These are phyloP conservation scores for Tilletia horrida DNA, from an alignment of 1,284 basidiomycete genomes.

Conservation along the genomic window DNA sequence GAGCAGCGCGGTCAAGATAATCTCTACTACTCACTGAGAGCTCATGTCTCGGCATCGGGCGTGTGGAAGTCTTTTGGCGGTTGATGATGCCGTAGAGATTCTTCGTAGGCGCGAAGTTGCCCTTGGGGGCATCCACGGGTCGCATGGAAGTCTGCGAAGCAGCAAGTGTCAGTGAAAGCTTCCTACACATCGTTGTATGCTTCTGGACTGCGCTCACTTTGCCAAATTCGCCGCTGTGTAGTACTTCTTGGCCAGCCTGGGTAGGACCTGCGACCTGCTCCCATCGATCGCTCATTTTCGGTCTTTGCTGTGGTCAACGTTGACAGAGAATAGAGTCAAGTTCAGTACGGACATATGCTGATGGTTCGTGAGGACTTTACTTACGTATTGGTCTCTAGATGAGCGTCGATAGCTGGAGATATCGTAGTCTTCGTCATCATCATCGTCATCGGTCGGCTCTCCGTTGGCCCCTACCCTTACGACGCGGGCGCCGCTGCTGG, in stretches of 20 bases:
- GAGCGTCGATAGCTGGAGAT: too few relatives aligned
- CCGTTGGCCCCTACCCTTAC: not conserved
- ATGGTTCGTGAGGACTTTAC: too few relatives aligned
- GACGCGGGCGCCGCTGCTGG: not conserved
- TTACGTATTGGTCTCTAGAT: too few relatives aligned
- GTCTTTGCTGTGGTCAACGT: not conserved
- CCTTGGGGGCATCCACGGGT: conserved; percentile 27
- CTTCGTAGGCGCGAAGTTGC: conserved; percentile 29
- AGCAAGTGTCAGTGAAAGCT: not conserved
- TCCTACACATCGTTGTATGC: not conserved
- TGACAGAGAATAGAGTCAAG: too few relatives aligned
- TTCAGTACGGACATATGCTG: too few relatives aligned
- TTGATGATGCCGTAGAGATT: conserved; percentile 32
- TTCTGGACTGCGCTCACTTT: conserved; percentile 47
- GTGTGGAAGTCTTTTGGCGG: conserved; percentile 32
- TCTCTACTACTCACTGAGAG: conserved; percentile 34
- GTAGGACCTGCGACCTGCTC: conserved; percentile 63
- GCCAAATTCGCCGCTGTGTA: conserved; percentile 82
- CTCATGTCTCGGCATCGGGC: conserved; percentile 56
- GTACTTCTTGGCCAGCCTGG: conserved; percentile 67
- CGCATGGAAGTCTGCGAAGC: conserved; percentile 22
- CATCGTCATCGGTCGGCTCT: not conserved
- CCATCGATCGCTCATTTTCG: conserved; percentile 41
- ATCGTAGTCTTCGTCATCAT: not conserved
- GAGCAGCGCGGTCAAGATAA: not conserved